Base-by-base conservation (phyloP, 2,329 filamentous ascomycete species). In the Ophiocordyceps australis region DNA sequence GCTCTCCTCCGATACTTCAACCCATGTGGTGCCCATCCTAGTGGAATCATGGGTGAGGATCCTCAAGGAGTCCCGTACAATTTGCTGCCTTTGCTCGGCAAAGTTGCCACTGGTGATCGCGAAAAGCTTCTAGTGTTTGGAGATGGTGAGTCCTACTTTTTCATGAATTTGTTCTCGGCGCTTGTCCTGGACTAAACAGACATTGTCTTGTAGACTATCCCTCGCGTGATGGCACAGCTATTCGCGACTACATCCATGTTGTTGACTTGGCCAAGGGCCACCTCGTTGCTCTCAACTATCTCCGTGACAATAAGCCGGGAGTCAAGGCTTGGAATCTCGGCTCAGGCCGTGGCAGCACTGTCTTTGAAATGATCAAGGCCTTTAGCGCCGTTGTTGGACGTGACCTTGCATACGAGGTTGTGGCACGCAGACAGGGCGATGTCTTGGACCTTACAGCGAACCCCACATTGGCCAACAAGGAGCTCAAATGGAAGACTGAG, bases 171-270 rank as follows among this genome's bases (percentile, higher is more conserved):
- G n/a, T n/a, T n/a, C n/a, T n/a, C 18, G 7, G 2, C 7, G 3
- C 3, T 8, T 3, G 4, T 17, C 8, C 7, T 10, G 4, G 7
- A 11, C 13, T 9, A 10, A 14, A 4, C 11, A 1, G 16, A 7
- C 21, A 7, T 12, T 17, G 14, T 4, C 22, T 2, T 12, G 11
- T 36, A 91, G 85, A 98, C 61, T 98, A 98, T 59, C 48, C 63
- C 17, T 93, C 83, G 27, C 76, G 74, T 40, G 85, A 94, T 49
- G 85, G 85, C 36, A 94, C 85, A 27, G 81, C 82, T 34, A 93
- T 94, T 49, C 78, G 89, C 40, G 89, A 98, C 58, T 98, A 98
- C 64, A 94, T 98, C 52, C 85, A 94, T 61, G 81, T 94, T 30
- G 65, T 92, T 35, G 85, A 94, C 45, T 72, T 94, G 14, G 80